Base-by-base conservation (phyloP, 768 basidiomycete species). In the Pisolithus albus region DNA sequence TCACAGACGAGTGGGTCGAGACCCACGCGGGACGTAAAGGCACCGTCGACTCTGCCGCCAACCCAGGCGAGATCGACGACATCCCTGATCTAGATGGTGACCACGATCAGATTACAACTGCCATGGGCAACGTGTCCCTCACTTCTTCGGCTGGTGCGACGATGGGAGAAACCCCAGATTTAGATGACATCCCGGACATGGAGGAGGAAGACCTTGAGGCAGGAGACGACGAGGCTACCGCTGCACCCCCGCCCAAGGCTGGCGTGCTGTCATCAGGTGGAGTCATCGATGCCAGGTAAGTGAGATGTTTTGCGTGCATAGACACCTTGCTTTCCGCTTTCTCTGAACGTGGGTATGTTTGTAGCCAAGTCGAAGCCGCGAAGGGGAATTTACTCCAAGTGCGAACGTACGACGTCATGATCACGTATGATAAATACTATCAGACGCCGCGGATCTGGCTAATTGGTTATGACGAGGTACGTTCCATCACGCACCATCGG, bases 341-440 rank as follows among this genome's bases (percentile, higher is more conserved):
- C 13, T 38, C 28, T 28, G 34, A 46, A 51, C 53, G 61, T 44
- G 34, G 55, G 32, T 47, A 36, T 28, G 8, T 19, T 23, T 46
- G 36, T 55, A 90, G 85, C 56, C 71, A 81, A 59, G 72, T 78
- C 18, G 83, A 86, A 57, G 75, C 79, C 19, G 80, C 83, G 32
- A 89, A 83, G 55, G 83, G 82, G 51, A 96, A 96, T 61, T 75
- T 97, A 24, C 75, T 98, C 39, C 91, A 94, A 77, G 92, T 98
- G 38, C 82, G 96, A 63, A 99, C 95, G 10, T 99, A 99, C 74
- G 96, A 99, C 68, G 94, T 97, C 62, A 91, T 96, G 87, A 98
- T 99, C 75, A 92, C 91, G 45, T 99, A 98, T 69, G 96, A 99
- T 80, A 99, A 98, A 74, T 95, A 94, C 70, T 98, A 99, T 71